phyloP scores from a whole-genome alignment of 306 rosid genomes.

The Cajanus cajan region DNA sequence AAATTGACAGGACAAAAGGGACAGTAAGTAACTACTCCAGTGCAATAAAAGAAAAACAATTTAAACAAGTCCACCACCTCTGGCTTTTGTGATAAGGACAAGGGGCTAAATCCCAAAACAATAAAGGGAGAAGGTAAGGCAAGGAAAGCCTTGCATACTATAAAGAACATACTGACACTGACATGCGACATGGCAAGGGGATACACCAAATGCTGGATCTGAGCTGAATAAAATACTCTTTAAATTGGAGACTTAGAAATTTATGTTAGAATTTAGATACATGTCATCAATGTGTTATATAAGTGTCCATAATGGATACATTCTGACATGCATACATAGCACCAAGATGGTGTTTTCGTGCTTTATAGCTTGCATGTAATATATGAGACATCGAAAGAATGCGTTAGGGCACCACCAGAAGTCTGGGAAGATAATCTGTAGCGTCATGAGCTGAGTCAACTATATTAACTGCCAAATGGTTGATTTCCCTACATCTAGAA shows the following conservation, averaged over 20 bases:
- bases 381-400: not conserved
- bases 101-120: not conserved
- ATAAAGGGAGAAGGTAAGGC: not conserved
- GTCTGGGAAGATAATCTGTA: not conserved
- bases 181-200: not conserved
- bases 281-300: not conserved
- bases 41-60: not conserved
- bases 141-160: constrained; percentile 5
- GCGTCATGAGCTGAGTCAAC: not conserved
- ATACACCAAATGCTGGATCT: not conserved
- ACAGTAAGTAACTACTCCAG: constrained; percentile 3
- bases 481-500: not conserved
- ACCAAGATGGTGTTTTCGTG: not conserved
- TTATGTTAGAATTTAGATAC: not conserved
- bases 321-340: not conserved
- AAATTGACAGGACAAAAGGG: constrained; percentile 2
- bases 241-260: not conserved
- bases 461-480: constrained; percentile 15
- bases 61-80: not conserved
- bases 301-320: not conserved
- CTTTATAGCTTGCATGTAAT: not conserved
- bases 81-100: not conserved
- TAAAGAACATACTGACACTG: not conserved
- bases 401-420: not conserved
- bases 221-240: not conserved